A percentile compares a stretch with the other conserved stretches of the same genome.
Conservation (phyloP, 169 alveolate species). For the Plasmodium coatneyi region DNA sequence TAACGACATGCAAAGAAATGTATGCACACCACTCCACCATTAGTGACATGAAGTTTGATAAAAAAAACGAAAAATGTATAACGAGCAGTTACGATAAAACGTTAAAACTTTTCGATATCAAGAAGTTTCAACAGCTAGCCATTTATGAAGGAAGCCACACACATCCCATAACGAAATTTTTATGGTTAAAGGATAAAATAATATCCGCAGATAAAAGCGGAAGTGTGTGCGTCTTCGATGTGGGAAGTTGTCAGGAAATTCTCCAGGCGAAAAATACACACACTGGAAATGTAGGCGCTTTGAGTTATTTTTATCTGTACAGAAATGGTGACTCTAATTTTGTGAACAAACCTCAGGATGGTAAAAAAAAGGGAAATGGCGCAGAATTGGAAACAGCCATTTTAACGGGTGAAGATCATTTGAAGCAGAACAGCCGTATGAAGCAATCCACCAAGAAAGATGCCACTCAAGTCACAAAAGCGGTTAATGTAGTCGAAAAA, state of each 20-base stretch:
- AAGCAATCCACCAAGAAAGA: not conserved
- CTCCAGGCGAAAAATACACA: constrained; percentile 49
- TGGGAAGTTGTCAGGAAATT: constrained; percentile 63
- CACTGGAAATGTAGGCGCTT: constrained; percentile 70
- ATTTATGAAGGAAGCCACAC: constrained; percentile 61
- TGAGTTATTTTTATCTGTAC: constrained; percentile 60
- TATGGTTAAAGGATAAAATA: constrained; percentile 69
- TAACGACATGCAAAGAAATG: constrained; percentile 67
- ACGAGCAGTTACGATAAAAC: constrained; percentile 77
- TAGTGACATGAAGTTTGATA: constrained; percentile 77
- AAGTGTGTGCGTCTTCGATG: constrained; percentile 42
- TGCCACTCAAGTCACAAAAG: not conserved
- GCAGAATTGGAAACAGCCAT: not conserved
- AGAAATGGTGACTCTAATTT: not conserved
- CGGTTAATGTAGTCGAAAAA: constrained; percentile 19
- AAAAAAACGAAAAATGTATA: constrained; percentile 57
- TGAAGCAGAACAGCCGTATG: not conserved
- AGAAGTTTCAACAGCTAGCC: constrained; percentile 39
- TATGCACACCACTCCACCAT: constrained; percentile 74
- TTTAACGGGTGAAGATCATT: not conserved
- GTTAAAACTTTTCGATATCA: constrained; percentile 67
- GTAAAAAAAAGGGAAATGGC: not conserved
- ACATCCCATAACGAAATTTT: constrained; percentile 70
- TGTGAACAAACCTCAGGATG: not conserved
- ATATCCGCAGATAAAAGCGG: constrained; percentile 75